Conservation (phyloP, 805 yeast species). For the Pichia exigua region DNA sequence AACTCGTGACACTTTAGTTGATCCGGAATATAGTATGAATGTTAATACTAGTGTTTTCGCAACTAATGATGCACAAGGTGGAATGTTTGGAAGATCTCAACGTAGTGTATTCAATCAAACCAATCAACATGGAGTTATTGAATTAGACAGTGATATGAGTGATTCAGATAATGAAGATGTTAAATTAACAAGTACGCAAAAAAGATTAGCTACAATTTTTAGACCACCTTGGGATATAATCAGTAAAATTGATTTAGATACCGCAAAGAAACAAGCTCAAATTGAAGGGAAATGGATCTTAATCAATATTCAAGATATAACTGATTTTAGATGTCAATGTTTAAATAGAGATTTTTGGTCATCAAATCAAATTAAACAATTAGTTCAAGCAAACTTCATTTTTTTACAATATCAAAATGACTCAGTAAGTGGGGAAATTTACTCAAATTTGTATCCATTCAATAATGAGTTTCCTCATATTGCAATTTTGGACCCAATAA, state of each 20-base stretch:
- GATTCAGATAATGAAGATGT: constrained; percentile 33
- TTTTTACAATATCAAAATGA: constrained; percentile 82
- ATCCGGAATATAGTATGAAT: background rate
- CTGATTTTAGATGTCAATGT: constrained; percentile 83
- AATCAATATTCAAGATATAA: constrained; percentile 78
- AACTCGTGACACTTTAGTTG: constrained; percentile 52
- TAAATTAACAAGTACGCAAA: constrained; percentile 37
- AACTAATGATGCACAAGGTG: constrained; percentile 23
- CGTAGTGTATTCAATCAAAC: constrained; percentile 56
- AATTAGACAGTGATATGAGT: constrained; percentile 30
- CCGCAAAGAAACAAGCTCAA: constrained; percentile 64
- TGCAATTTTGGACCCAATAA: constrained; percentile 87
- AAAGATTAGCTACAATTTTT: constrained; percentile 72
- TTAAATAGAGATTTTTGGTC: constrained; percentile 94
- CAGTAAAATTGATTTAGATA: constrained; percentile 56
- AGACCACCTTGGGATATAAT: constrained; percentile 93
- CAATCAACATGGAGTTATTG: constrained; percentile 30
- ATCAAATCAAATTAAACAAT: constrained; percentile 49
- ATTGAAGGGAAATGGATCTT: constrained; percentile 69
- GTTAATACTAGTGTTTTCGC: background rate
- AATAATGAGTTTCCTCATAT: constrained; percentile 72
- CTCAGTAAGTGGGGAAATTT: constrained; percentile 65
- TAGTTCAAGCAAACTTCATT: constrained; percentile 61
- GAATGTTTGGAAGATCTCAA: constrained; percentile 42
- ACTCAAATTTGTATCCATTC: constrained; percentile 65